phyloP scores from a whole-genome alignment of 192 early-diverging fungal species.

The Podila epicladia region DNA sequence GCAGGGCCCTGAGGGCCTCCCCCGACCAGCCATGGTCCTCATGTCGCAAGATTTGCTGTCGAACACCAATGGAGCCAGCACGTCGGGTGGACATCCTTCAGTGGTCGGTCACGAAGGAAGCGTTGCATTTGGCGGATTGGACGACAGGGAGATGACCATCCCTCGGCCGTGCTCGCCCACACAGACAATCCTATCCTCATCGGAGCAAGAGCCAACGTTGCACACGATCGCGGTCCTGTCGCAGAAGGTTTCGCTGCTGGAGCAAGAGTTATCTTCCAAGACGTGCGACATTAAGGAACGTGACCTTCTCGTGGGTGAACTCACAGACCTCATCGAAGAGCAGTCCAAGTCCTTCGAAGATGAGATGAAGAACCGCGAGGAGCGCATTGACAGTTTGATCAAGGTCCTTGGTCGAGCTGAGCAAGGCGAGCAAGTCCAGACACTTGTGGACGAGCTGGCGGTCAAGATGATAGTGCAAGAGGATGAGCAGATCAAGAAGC shows the following conservation, averaged over 20 bases:
- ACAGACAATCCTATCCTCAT: constrained; percentile 22
- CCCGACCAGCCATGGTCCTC: constrained; percentile 34
- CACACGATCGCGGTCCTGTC: constrained; percentile 41
- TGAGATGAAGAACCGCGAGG: constrained; percentile 30
- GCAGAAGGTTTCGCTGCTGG: constrained; percentile 39
- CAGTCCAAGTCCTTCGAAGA: constrained; percentile 23
- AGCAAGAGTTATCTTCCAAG: constrained; percentile 42
- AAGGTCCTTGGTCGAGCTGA: constrained; percentile 20
- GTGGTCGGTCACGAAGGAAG: neutral
- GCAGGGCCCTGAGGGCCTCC: constrained; percentile 1
- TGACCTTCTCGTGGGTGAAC: constrained; percentile 40
- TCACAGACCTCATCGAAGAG: constrained; percentile 34
- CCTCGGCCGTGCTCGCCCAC: constrained; percentile 27
- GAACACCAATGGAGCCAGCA: neutral
- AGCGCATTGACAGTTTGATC: constrained; percentile 28
- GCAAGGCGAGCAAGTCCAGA: constrained; percentile 29
- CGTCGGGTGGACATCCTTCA: neutral
- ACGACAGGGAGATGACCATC: neutral
- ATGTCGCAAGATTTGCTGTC: constrained; percentile 5
- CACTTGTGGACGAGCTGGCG: constrained; percentile 28
- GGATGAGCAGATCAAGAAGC: constrained; percentile 20
- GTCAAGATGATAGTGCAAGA: constrained; percentile 40
- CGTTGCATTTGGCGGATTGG: neutral
- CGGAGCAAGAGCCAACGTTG: constrained; percentile 32
- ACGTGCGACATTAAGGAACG: constrained; percentile 41